These are phyloP conservation scores for Dentipellis fragilis DNA, from an alignment of 768 basidiomycete genomes.

Conservation along the genomic window DNA sequence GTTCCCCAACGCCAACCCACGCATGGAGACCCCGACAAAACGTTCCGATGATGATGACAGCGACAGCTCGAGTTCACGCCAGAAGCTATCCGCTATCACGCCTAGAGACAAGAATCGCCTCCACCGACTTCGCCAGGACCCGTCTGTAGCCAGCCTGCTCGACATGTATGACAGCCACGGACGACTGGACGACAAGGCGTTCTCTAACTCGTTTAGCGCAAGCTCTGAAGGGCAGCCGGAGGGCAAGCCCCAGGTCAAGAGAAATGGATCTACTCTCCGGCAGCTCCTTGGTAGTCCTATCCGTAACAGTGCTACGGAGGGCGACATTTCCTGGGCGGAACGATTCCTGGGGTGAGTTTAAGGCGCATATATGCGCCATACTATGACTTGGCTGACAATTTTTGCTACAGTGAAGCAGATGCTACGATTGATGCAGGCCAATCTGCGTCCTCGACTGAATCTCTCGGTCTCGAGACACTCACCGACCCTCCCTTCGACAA, in stretches of 20 bases:
- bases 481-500: constrained; percentile 29
- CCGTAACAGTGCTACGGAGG: constrained; percentile 37
- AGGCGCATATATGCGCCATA: no score
- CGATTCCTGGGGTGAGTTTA: constrained; percentile 46
- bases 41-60: constrained; percentile 15
- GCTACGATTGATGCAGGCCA: constrained; percentile 27
- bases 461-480: constrained; percentile 43
- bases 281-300: constrained; percentile 55
- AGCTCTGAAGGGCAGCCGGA: constrained; percentile 22
- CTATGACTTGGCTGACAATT: no score
- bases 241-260: constrained; percentile 43
- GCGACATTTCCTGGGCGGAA: constrained; percentile 84
- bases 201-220: constrained; percentile 44
- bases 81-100: constrained; percentile 27
- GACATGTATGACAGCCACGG: constrained; percentile 69
- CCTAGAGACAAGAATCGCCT: constrained; percentile 42
- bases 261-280: constrained; percentile 64
- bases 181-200: constrained; percentile 46
- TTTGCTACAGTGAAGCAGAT: constrained; percentile 28
- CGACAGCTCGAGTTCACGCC: constrained; percentile 15
- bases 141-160: constrained; percentile 67
- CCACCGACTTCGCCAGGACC: constrained; percentile 56
- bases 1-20: constrained; percentile 52
- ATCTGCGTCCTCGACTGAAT: constrained; percentile 30
- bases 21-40: constrained; percentile 17